Conservation (phyloP, 257 asterid genomes). For the Euphrasia confusa region DNA sequence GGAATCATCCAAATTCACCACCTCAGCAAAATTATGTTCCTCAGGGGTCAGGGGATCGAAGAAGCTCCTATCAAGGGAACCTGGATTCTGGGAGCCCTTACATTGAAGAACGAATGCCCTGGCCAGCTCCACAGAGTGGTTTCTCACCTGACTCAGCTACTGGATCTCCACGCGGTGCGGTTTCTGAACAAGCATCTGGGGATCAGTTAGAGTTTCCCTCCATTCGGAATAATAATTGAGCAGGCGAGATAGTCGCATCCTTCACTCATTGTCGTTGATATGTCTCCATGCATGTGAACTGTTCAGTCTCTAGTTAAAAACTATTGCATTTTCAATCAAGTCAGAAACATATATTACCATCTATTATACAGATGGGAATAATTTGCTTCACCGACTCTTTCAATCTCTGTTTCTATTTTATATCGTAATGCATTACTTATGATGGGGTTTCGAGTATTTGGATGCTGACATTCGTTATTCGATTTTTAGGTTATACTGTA, state of each 20-base stretch:
- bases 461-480: constrained; percentile 8
- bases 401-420: too few species aligned
- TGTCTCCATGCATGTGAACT: not conserved
- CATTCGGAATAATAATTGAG: constrained; percentile 25
- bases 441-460: not conserved
- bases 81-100: too few species aligned
- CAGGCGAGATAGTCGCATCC: constrained; percentile 31
- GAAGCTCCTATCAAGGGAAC: constrained; percentile 28
- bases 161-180: constrained; percentile 33
- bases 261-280: constrained; percentile 1
- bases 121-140: constrained; percentile 31
- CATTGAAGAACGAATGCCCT: constrained; percentile 6
- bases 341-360: not conserved
- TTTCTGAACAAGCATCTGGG: constrained; percentile 27
- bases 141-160: constrained; percentile 27
- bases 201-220: constrained; percentile 30
- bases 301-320: not conserved
- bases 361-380: too few species aligned
- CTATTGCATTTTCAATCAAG: not conserved
- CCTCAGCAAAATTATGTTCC: constrained; percentile 29
- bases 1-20: constrained; percentile 24
- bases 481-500: constrained; percentile 17
- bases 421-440: not conserved
- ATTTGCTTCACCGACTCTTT: too few species aligned
- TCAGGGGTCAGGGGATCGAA: constrained; percentile 33